Percentiles rank a stretch among this genome's conserved stretches.
phyloP scores from a whole-genome alignment of 1,284 basidiomycete species.

The Sphagnurus paluster region DNA sequence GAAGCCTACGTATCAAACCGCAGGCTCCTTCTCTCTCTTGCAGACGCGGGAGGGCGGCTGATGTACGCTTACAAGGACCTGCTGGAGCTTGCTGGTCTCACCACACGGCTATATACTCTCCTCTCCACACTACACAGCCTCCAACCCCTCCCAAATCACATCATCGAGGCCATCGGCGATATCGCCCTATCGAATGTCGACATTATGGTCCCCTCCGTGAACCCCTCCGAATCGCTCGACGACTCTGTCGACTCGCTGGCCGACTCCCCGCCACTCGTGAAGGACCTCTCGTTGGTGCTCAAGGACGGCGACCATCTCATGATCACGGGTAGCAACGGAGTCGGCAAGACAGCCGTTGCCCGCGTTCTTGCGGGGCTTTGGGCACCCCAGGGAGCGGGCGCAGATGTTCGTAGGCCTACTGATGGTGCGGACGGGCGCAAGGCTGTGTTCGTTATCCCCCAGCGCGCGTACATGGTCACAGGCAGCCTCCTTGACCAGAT shows the following conservation, averaged over 20 bases:
- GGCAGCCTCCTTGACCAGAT: slow-evolving; percentile 88
- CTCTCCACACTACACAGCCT: slow-evolving; percentile 85
- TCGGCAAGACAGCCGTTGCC: slow-evolving; percentile 93
- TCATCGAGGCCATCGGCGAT: slow-evolving; percentile 35
- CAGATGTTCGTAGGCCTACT: slow-evolving; percentile 31
- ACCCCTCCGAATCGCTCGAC: slow-evolving; percentile 16
- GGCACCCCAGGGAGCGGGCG: slow-evolving; percentile 54
- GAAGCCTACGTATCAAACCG: slow-evolving; percentile 95
- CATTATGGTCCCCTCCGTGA: slow-evolving; percentile 58
- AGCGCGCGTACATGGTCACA: slow-evolving; percentile 87
- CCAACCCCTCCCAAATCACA: slow-evolving; percentile 43
- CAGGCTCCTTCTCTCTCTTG: slow-evolving; percentile 88
- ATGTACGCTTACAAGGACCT: slow-evolving; percentile 94
- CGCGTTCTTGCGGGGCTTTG: slow-evolving; percentile 90
- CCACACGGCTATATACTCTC: slow-evolving; percentile 86
- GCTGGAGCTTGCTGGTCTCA: slow-evolving; percentile 91
- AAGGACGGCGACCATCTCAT: slow-evolving; percentile 85
- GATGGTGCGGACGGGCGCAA: slow-evolving; percentile 36
- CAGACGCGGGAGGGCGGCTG: slow-evolving; percentile 91
- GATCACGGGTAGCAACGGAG: slow-evolving; percentile 92
- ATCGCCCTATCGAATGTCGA: slow-evolving; percentile 73
- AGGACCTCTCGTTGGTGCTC: slow-evolving; percentile 72
- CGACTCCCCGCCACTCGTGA: slow-evolving; percentile 54
- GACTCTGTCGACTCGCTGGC: slow-evolving; percentile 4
- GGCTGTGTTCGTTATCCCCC: slow-evolving; percentile 88